Percentiles rank a stretch among this genome's conserved stretches.
Conservation (phyloP, 768 basidiomycete genomes). For the Mycena leptocephala region DNA sequence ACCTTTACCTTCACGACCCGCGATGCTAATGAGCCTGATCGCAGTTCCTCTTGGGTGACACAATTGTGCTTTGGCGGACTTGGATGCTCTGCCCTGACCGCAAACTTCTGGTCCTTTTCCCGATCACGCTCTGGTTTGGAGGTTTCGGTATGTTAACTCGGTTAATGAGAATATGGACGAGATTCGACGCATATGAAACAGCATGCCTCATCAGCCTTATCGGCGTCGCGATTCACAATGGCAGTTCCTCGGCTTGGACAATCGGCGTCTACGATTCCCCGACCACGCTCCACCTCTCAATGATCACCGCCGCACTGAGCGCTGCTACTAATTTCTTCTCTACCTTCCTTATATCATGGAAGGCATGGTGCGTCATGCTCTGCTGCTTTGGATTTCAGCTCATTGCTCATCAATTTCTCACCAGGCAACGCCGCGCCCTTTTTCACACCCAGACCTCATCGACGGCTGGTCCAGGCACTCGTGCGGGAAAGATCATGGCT, state of each 20-base stretch:
- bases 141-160: slow-evolving; percentile 1
- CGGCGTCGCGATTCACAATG: slow-evolving; percentile 1
- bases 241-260: slow-evolving; percentile 11
- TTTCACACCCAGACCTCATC: not conserved
- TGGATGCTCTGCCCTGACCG: not conserved
- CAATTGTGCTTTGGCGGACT: not conserved
- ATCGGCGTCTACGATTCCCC: slow-evolving; percentile 18
- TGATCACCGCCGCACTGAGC: slow-evolving; percentile 18
- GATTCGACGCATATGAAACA: not conserved
- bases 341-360: slow-evolving; percentile 9
- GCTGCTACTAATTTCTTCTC: slow-evolving; percentile 25
- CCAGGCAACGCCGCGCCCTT: slow-evolving; percentile 5
- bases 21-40: not conserved
- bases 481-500: not conserved
- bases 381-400: not conserved
- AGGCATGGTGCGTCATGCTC: slow-evolving; percentile 17
- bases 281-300: slow-evolving; percentile 6
- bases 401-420: not conserved
- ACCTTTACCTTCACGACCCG: not conserved
- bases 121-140: not conserved
- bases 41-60: not conserved
- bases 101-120: not conserved
- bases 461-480: not conserved
- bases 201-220: slow-evolving; percentile 12
- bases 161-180: not conserved